phyloP scores from a whole-genome alignment of 1,284 basidiomycete genomes.

The Apiotrichum domesticum region DNA sequence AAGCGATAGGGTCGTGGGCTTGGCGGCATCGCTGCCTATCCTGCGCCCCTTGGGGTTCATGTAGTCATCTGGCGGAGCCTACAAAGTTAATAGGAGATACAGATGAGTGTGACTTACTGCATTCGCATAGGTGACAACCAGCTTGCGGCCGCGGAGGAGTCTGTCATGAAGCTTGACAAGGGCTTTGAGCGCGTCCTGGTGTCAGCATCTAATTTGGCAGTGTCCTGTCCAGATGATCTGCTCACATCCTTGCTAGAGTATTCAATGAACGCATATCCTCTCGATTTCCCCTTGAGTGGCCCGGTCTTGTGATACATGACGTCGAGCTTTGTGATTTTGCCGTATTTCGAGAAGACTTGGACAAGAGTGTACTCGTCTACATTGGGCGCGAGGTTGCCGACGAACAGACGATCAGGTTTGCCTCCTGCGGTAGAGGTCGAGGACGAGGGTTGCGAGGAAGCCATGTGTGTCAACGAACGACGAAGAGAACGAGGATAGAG shows the following conservation, averaged over 20 bases:
- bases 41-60: slow-evolving; percentile 6
- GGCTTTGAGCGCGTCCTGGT: slow-evolving; percentile 77
- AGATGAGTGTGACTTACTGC: slow-evolving; percentile 43
- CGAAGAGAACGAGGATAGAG: too few species aligned
- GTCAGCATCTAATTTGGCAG: background rate
- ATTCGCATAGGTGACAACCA: slow-evolving; percentile 83
- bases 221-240: slow-evolving; percentile 21
- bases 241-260: slow-evolving; percentile 72
- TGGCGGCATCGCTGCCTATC: slow-evolving; percentile 51
- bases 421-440: slow-evolving; percentile 10
- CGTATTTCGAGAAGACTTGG: slow-evolving; percentile 82
- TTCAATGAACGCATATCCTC: slow-evolving; percentile 93
- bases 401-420: slow-evolving; percentile 60
- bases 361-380: slow-evolving; percentile 91
- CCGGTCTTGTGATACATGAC: slow-evolving; percentile 93
- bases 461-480: background rate
- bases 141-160: slow-evolving; percentile 73
- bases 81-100: too few species aligned
- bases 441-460: slow-evolving; percentile 5
- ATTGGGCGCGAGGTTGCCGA: slow-evolving; percentile 80
- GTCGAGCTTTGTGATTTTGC: slow-evolving; percentile 85
- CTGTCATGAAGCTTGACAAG: slow-evolving; percentile 69
- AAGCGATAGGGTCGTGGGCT: slow-evolving; percentile 80
- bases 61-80: slow-evolving; percentile 15
- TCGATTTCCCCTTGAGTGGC: slow-evolving; percentile 77